Evolutionary conservation across 768 basidiomycete genomes (phyloP).

Genomic region (Mycena filopes): DNA sequence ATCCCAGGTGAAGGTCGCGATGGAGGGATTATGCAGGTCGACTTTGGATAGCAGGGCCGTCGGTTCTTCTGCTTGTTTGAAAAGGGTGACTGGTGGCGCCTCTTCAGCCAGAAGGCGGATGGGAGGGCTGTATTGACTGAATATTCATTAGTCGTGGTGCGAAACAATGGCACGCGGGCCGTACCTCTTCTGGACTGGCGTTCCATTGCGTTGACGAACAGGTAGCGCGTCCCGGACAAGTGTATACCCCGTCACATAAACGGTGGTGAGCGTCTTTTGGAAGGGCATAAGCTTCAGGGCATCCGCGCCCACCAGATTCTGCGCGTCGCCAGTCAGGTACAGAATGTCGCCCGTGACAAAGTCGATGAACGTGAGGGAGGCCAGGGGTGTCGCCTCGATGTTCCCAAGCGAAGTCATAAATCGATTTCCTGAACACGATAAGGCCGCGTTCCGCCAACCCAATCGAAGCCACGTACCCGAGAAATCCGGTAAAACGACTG

Average conservation of each 20-base stretch:
- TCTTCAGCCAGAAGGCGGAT: conserved; percentile 64
- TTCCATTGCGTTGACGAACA: conserved; percentile 53
- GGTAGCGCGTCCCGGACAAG: conserved; percentile 67
- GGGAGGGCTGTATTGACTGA: conserved; percentile 70
- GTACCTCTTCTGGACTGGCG: conserved; percentile 38
- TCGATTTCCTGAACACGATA: conserved; percentile 59
- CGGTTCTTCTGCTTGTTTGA: conserved; percentile 40
- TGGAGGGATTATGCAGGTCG: conserved; percentile 54
- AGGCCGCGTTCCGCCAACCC: conserved; percentile 9
- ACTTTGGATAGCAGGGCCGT: conserved; percentile 52
- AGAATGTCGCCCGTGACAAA: conserved; percentile 66
- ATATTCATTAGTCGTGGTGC: conserved; percentile 28
- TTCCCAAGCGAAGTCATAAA: conserved; percentile 74
- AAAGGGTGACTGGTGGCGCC: conserved; percentile 37
- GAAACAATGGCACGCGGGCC: background rate
- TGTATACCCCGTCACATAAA: conserved; percentile 62
- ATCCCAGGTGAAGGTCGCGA: conserved; percentile 66
- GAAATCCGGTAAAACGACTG: conserved; percentile 68
- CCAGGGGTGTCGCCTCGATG: conserved; percentile 64
- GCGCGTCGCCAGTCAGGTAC: conserved; percentile 69
- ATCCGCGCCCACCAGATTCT: conserved; percentile 57
- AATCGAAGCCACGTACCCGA: conserved; percentile 52
- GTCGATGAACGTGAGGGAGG: conserved; percentile 65
- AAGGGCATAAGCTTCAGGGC: conserved; percentile 67
- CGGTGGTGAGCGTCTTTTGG: conserved; percentile 58